These are phyloP conservation scores for Westerdykella sp. DNA, from an alignment of 2,329 filamentous ascomycete species.

Conservation along the genomic window DNA sequence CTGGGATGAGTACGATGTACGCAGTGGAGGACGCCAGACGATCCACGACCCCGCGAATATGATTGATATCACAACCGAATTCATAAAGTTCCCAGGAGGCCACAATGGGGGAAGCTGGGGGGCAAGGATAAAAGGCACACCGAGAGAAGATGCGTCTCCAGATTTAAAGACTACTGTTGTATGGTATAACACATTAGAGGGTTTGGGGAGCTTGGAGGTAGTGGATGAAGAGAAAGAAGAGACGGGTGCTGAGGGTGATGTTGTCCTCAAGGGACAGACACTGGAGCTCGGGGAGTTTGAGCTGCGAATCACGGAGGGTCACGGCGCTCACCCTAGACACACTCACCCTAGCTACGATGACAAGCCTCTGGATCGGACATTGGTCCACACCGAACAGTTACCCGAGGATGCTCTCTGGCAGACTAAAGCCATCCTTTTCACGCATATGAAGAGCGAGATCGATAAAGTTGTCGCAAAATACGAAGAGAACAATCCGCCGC, in stretches of 20 bases:
- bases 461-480: slow-evolving; percentile 55
- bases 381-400: slow-evolving; percentile 65
- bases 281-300: slow-evolving; percentile 71
- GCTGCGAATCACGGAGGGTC: slow-evolving; percentile 69
- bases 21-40: slow-evolving; percentile 78
- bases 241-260: slow-evolving; percentile 52
- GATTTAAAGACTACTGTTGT: slow-evolving; percentile 70
- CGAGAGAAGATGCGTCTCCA: slow-evolving; percentile 59
- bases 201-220: slow-evolving; percentile 60
- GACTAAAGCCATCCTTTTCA: slow-evolving; percentile 62
- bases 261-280: slow-evolving; percentile 66
- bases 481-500: slow-evolving; percentile 59
- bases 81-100: slow-evolving; percentile 87
- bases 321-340: slow-evolving; percentile 51
- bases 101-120: slow-evolving; percentile 86
- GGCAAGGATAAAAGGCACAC: slow-evolving; percentile 74
- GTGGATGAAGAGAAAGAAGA: slow-evolving; percentile 42
- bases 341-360: slow-evolving; percentile 58
- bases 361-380: slow-evolving; percentile 68
- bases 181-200: slow-evolving; percentile 79
- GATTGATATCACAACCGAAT: slow-evolving; percentile 86
- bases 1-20: slow-evolving; percentile 94
- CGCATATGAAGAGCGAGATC: slow-evolving; percentile 57
- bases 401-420: slow-evolving; percentile 74
- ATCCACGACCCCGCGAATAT: slow-evolving; percentile 86